Evolutionary conservation across 495 filamentous ascomycete genomes (phyloP).

Genomic region (Neurospora africana): DNA sequence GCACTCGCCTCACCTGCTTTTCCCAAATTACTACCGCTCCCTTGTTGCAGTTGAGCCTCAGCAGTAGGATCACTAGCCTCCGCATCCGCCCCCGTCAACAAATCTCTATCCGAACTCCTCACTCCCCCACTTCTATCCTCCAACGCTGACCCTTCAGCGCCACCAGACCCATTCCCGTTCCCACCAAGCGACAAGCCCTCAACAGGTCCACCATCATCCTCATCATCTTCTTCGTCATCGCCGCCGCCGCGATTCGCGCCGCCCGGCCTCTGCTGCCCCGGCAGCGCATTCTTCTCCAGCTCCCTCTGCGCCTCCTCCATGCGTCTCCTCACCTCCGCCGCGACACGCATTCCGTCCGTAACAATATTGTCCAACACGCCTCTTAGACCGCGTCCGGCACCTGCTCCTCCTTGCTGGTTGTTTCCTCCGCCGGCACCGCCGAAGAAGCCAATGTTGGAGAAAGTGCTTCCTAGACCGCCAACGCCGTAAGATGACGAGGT

Average conservation of each 20-base stretch:
- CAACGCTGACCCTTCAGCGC: conserved; percentile 26
- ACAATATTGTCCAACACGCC: conserved; percentile 96
- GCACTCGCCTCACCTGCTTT: conserved; percentile 12
- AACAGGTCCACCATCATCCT: conserved; percentile 30
- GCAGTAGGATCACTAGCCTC: conserved; percentile 36
- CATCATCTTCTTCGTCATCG: conserved; percentile 66
- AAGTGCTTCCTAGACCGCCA: conserved; percentile 60
- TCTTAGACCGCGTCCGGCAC: conserved; percentile 67
- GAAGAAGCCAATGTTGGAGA: conserved; percentile 54
- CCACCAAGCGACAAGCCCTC: conserved; percentile 4
- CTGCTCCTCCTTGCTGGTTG: conserved; percentile 37
- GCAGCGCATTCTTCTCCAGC: conserved; percentile 64
- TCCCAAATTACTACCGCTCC: not conserved
- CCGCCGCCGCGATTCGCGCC: conserved; percentile 41
- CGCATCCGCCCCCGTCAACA: conserved; percentile 72
- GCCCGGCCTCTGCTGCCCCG: conserved; percentile 28
- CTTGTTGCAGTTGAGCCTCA: not conserved
- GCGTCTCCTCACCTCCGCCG: conserved; percentile 74
- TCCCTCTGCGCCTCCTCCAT: conserved; percentile 92
- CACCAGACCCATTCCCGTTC: not conserved
- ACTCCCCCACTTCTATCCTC: conserved; percentile 50
- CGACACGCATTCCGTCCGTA: conserved; percentile 90
- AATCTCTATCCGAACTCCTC: conserved; percentile 61
- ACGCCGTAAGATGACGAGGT: conserved; percentile 38
- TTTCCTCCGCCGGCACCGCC: conserved; percentile 22